A percentile compares a stretch with the other conserved stretches of the same genome.
Evolutionary conservation across 495 filamentous ascomycete species (phyloP).

Genomic region (Platismatia glauca): DNA sequence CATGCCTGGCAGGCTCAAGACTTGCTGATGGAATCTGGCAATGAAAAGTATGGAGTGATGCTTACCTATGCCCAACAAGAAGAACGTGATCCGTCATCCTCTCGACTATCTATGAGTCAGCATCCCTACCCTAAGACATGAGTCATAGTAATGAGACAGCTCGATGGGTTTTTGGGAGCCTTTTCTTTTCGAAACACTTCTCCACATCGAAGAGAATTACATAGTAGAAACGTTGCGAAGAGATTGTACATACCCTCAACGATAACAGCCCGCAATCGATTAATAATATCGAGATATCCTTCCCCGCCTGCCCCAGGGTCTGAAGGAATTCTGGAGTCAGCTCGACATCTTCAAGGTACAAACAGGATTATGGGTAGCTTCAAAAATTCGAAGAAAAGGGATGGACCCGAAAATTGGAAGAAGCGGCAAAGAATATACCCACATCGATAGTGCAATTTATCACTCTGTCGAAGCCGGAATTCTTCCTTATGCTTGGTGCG

Average conservation of each 20-base stretch:
- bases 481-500: constrained; percentile 63
- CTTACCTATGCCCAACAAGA: constrained; percentile 68
- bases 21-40: background rate
- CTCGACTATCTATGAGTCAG: constrained; percentile 46
- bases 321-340: background rate
- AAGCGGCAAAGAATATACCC: background rate
- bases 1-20: background rate
- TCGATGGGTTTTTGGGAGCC: background rate
- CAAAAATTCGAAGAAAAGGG: constrained; percentile 44
- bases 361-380: background rate
- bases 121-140: background rate
- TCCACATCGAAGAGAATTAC: background rate
- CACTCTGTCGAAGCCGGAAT: constrained; percentile 58
- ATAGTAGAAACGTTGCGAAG: background rate
- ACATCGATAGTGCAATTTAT: constrained; percentile 59
- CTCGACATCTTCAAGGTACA: background rate
- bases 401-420: constrained; percentile 35
- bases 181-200: background rate
- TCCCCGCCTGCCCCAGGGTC: constrained; percentile 90
- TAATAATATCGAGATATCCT: constrained; percentile 94
- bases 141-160: background rate
- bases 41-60: background rate
- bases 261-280: constrained; percentile 88
- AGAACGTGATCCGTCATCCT: constrained; percentile 92
- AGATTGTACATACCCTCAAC: constrained; percentile 46